Base-by-base conservation (phyloP, 106 monocot species). In the Dendrobium catenatum region DNA sequence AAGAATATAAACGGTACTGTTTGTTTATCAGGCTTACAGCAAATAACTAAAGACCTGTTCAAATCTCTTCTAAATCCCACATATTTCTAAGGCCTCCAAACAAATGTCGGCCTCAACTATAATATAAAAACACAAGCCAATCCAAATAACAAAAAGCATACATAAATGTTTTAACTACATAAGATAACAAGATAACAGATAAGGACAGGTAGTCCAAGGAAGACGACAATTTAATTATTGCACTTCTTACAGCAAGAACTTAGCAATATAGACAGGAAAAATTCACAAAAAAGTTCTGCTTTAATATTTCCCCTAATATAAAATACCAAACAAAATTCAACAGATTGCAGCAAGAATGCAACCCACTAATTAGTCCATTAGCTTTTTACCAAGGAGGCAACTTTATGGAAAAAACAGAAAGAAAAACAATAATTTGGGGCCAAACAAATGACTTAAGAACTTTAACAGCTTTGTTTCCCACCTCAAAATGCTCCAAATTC, bases 401-500 rank as follows among this genome's bases (percentile, higher is more conserved):
- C 20, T 19, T 2, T 29, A 2, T 19, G 9, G 9, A 1, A 49
- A 20, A 47, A 76, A 27, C 3, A 42, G 24, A 76, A 49, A 26
- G 9, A 22, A 24, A 49, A 76, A 76, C 9, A 2, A 24, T 49
- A 48, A 49, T 49, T 48, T 27, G 20, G 26, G 41, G 49, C 46
- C 49, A 49, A 76, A 76, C 19, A n/a, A 46, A 48, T n/a, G 5
- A 74, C 4, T 20, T 74, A 8, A 74, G 24, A 76, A 46, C 48
- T 27, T 76, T 46, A 20, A 42, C 43, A 48, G 76, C 47, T 26
- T 49, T 76, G 5, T 58, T 54, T 80, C 88, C 47, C 55, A 93
- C 93, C 93, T 93, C 93, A 86, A 93, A 93, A 61, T 93, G 86
- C 41, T 93, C 93, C 84, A 93, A 83, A 78, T 75, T 85, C 41